Evolutionary conservation across 352 stramenopile genomes (phyloP), one percentile per base, ranked within the genome.

Genomic region (Globisporangium iwayamae): DNA sequence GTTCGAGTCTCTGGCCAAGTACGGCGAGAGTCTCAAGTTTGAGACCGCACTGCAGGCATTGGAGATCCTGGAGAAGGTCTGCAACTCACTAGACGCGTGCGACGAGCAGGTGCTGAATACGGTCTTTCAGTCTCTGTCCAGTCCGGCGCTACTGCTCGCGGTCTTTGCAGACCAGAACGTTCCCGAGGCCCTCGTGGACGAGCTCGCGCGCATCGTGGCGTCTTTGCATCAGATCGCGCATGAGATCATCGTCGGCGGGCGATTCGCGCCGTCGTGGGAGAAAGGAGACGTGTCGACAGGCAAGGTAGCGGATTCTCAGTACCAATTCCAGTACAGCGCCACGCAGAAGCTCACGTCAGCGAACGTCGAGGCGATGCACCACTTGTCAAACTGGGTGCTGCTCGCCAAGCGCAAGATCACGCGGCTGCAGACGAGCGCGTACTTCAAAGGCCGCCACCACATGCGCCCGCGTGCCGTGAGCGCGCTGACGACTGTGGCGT

Each of bases 341-440:
- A 22, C 45, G 18, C 64, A 60, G n/a, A 72, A 71, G 14, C 54
- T 80, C 16, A 89, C 79, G 25, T 67, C 75, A 0, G 78, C 85
- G 5, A 96, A 93, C 59, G 56, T 94, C n/a, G 85, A 94, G 48
- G 74, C 76, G 41, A 67, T 93, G 28, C 74, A 85, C 14, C 80
- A 93, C 66, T 68, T 96, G 28, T 80, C 81, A 18, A 92, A 92
- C 58, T 94, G 85, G 85, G 81, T 93, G 14, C 60, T 93, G 25
- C 66, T 94, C 9, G 83, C 82, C 18, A 90, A 90, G 56, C 83
- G 83, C 41, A 89, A 91, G 65, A 71, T 88, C 45, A 74, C 75
- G 43, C 78, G 78, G 16, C 71, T 92, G 20, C 72, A 89, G 58
- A 66, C 73, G 25, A 78, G 71, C 4, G 72, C 65, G 11, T 63